A percentile compares a stretch with the other conserved stretches of the same genome.
Conservation (phyloP, 179 eudicot genomes). For the Silene noctiflora region DNA sequence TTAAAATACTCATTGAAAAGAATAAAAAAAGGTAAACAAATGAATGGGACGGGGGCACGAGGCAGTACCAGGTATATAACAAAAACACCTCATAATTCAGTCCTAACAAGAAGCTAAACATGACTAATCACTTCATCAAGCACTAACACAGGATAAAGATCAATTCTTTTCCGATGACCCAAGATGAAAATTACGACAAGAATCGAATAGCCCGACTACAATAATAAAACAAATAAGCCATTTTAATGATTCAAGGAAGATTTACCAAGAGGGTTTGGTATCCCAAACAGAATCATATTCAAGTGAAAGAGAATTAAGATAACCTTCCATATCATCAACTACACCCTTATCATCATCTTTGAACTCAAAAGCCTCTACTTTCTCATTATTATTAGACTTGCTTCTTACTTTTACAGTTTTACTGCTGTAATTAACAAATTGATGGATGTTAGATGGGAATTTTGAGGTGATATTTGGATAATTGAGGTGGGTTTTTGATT, state of each 20-base stretch:
- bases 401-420: conserved; percentile 30
- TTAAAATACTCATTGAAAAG: too few species aligned
- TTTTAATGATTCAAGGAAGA: neutral
- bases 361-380: conserved; percentile 29
- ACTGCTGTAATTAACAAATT: conserved; percentile 21
- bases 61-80: too few species aligned
- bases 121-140: too few species aligned
- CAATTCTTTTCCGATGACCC: too few species aligned
- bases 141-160: too few species aligned
- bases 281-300: conserved; percentile 99
- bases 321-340: conserved; percentile 77
- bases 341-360: conserved; percentile 64
- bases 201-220: too few species aligned
- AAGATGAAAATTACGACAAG: too few species aligned
- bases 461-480: conserved; percentile 26
- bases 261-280: conserved; percentile 87
- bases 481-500: conserved; percentile 26
- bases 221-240: too few species aligned
- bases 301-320: conserved; percentile 75
- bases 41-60: too few species aligned
- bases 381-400: conserved; percentile 35
- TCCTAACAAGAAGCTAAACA: too few species aligned
- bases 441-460: neutral
- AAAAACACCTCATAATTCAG: too few species aligned
- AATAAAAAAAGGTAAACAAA: too few species aligned